Conservation (phyloP, 1,284 basidiomycete genomes). For the Pulveroboletus sp. region DNA sequence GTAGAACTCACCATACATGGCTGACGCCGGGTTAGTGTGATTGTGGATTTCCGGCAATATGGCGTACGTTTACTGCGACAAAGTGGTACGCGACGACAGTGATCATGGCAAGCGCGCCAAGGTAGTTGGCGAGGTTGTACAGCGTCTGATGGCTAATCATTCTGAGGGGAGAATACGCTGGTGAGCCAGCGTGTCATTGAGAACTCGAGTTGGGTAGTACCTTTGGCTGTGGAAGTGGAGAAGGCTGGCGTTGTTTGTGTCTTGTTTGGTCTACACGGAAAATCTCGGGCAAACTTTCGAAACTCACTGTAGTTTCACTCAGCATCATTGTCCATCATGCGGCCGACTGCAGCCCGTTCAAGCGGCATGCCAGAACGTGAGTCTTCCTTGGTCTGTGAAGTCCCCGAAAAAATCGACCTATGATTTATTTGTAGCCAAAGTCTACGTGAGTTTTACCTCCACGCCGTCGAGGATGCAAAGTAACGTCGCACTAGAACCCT, state of each 20-base stretch:
- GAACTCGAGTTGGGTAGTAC: conserved; percentile 4
- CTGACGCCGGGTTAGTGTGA: conserved; percentile 16
- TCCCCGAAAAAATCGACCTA: conserved; percentile 2
- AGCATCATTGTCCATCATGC: conserved; percentile 50
- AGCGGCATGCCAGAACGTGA: conserved; percentile 74
- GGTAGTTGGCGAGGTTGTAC: conserved; percentile 80
- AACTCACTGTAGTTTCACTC: neutral
- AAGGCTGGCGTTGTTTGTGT: conserved; percentile 30
- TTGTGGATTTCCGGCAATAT: conserved; percentile 39
- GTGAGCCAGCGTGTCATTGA: neutral
- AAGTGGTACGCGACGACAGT: conserved; percentile 87
- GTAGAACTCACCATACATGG: conserved; percentile 9
- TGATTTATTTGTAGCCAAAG: conserved; percentile 45
- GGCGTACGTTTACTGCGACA: conserved; percentile 76
- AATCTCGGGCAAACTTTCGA: conserved; percentile 31
- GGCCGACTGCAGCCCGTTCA: conserved; percentile 50
- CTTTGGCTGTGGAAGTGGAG: conserved; percentile 3
- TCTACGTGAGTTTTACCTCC: conserved; percentile 57
- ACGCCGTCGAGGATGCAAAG: neutral
- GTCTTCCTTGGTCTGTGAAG: conserved; percentile 30
- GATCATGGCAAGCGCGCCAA: conserved; percentile 81
- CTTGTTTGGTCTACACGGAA: conserved; percentile 34
- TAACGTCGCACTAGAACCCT: conserved; percentile 58
- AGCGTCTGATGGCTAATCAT: conserved; percentile 83
- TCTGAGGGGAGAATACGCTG: neutral